Percentiles rank a stretch among this genome's conserved stretches.
Conservation (phyloP, 1,284 basidiomycete genomes). For the Gastroboletus turbinatus region DNA sequence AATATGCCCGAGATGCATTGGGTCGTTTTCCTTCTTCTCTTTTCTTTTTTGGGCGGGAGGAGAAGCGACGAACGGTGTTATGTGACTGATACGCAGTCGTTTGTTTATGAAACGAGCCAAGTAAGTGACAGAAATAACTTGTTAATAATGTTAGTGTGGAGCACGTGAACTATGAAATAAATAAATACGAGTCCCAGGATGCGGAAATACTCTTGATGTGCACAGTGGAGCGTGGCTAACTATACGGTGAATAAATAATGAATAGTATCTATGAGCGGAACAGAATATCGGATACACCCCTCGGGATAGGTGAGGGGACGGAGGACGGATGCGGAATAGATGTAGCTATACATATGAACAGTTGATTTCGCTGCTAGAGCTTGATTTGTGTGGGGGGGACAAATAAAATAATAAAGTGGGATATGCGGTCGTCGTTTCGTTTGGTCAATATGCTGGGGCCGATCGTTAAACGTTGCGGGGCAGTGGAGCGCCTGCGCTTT, state of each 20-base stretch:
- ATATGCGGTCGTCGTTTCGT: conserved; percentile 2
- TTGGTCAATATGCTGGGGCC: conserved; percentile 1
- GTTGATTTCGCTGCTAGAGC: background rate
- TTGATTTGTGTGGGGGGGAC: background rate
- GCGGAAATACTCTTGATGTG: background rate
- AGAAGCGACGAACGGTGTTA: no score
- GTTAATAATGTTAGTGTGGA: background rate
- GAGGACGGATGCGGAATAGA: background rate
- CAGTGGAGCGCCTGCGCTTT: conserved; percentile 20
- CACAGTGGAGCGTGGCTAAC: conserved; percentile 6
- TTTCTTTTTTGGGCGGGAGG: background rate
- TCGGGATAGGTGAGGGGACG: background rate
- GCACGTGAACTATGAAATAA: conserved; percentile 13
- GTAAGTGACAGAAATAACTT: background rate
- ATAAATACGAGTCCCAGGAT: conserved; percentile 6
- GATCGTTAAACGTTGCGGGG: conserved; percentile 9
- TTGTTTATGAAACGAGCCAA: no score
- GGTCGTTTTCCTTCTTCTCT: background rate
- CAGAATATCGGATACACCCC: conserved; percentile 16
- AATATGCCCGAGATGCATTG: background rate
- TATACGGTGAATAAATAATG: conserved; percentile 24
- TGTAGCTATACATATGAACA: conserved; percentile 14
- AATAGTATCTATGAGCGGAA: background rate
- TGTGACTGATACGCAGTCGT: no score
- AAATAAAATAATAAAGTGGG: background rate